Evolutionary conservation across 176 grass and related monocot species (phyloP).

Genomic region (Carex scoparia): DNA sequence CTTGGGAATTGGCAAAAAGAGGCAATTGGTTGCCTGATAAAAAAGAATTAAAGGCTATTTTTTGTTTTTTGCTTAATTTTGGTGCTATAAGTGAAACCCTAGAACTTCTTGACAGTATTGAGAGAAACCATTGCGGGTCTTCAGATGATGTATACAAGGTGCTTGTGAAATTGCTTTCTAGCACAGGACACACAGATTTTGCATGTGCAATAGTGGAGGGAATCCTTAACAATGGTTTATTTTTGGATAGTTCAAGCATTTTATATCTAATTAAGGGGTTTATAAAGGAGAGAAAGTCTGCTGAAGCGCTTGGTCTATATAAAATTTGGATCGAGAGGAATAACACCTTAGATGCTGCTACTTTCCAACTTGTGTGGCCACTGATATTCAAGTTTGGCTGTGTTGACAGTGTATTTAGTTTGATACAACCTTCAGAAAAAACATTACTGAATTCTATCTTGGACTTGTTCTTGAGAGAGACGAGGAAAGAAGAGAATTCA

Average conservation of each 20-base stretch:
- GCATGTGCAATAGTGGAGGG: constrained; percentile 77
- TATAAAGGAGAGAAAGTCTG: constrained; percentile 57
- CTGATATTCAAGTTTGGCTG: constrained; percentile 41
- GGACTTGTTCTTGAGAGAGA: constrained; percentile 49
- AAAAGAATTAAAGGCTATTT: constrained; percentile 37
- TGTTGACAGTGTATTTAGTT: constrained; percentile 40
- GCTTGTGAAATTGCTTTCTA: constrained; percentile 66
- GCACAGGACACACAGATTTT: constrained; percentile 56
- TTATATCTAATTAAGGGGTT: constrained; percentile 68
- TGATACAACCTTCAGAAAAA: constrained; percentile 36
- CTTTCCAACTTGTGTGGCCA: constrained; percentile 28
- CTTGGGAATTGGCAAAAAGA: constrained; percentile 51
- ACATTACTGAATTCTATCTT: constrained; percentile 25
- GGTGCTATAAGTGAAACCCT: constrained; percentile 68
- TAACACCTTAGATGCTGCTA: constrained; percentile 9
- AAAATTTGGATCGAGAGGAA: constrained; percentile 51
- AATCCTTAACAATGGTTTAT: constrained; percentile 49
- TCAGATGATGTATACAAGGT: constrained; percentile 37
- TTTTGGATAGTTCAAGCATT: constrained; percentile 35
- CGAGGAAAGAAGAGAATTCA: constrained; percentile 33
- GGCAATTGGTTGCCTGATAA: constrained; percentile 48
- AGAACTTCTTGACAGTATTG: constrained; percentile 42
- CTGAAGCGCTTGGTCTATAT: constrained; percentile 67
- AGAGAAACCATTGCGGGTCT: constrained; percentile 30
- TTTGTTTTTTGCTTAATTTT: constrained; percentile 57